Evolutionary conservation across 306 rosid species (phyloP).

Genomic region (Glycyrrhiza uralensis): DNA sequence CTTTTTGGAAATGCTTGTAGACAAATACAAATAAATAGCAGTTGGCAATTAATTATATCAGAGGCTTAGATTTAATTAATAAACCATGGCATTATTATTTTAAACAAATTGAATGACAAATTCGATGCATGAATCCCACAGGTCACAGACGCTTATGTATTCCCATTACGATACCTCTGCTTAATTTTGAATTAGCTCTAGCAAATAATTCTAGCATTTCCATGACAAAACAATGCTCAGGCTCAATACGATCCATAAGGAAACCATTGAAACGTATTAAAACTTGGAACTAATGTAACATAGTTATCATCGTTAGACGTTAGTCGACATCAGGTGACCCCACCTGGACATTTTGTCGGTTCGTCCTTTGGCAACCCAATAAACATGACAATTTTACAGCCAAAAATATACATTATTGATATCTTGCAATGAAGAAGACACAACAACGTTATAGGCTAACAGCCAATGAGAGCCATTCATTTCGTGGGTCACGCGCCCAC

Average conservation of each 20-base stretch:
- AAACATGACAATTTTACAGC: not conserved
- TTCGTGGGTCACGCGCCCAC: not conserved
- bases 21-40: slow-evolving; percentile 23
- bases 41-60: slow-evolving; percentile 1
- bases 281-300: not conserved
- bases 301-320: not conserved
- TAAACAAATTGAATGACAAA: not conserved
- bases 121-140: not conserved
- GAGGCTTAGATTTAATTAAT: slow-evolving; percentile 16
- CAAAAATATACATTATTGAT: not conserved
- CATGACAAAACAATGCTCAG: not conserved
- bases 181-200: slow-evolving; percentile 21
- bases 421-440: too few relatives aligned
- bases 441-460: not conserved
- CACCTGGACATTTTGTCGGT: not conserved
- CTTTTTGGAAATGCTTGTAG: slow-evolving; percentile 18
- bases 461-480: not conserved
- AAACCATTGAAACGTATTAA: not conserved
- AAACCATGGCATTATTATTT: not conserved
- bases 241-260: not conserved
- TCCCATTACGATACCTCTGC: not conserved
- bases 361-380: not conserved
- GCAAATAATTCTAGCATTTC: slow-evolving; percentile 25
- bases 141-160: not conserved
- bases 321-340: not conserved